These are phyloP conservation scores for Coelastrella sp. DNA, from an alignment of 139 green algal genomes.

Conservation along the genomic window DNA sequence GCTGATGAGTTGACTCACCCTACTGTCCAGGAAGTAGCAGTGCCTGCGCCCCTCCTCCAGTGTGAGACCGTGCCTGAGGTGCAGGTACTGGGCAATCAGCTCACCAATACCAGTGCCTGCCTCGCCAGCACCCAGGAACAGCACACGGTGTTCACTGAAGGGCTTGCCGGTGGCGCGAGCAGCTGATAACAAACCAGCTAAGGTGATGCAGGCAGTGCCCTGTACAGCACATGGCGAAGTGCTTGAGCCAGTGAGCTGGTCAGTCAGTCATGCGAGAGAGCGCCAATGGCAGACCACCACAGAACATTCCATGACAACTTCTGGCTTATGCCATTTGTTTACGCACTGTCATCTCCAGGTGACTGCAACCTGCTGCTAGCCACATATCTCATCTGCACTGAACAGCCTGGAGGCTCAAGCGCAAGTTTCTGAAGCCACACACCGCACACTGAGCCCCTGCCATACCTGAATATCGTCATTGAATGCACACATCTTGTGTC, in stretches of 20 bases:
- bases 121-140: constrained; percentile 79
- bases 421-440: too few relatives aligned
- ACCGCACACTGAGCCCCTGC: too few relatives aligned
- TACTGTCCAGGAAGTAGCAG: constrained; percentile 73
- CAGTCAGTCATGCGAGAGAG: too few relatives aligned
- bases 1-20: not conserved
- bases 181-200: constrained; percentile 82
- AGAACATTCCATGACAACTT: too few relatives aligned
- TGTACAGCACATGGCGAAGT: constrained; percentile 52
- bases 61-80: constrained; percentile 21
- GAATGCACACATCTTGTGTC: constrained; percentile 73
- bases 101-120: constrained; percentile 51
- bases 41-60: constrained; percentile 55
- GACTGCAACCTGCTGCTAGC: too few relatives aligned
- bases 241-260: too few relatives aligned
- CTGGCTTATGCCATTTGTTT: too few relatives aligned
- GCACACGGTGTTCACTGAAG: constrained; percentile 57
- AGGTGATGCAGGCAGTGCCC: constrained; percentile 84
- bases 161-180: constrained; percentile 61
- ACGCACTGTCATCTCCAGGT: too few relatives aligned
- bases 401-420: too few relatives aligned
- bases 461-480: constrained; percentile 80
- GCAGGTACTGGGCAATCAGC: constrained; percentile 47
- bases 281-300: too few relatives aligned
- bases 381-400: too few relatives aligned